Conservation (phyloP, 169 alveolate species). For the Plasmodium relictum region DNA sequence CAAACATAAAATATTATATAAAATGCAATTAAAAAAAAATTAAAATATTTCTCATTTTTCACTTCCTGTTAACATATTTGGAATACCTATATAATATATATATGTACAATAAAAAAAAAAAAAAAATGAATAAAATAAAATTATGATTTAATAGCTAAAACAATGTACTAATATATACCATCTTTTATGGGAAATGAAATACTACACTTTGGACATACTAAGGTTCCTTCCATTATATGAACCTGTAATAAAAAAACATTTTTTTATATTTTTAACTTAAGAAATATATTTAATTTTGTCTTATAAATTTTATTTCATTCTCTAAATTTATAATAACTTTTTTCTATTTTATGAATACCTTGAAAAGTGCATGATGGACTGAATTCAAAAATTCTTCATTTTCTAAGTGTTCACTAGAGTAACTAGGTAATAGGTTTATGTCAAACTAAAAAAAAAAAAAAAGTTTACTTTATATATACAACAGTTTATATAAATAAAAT, state of each 20-base stretch:
- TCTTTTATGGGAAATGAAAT: slow-evolving; percentile 81
- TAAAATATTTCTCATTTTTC: slow-evolving; percentile 30
- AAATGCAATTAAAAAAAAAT: slow-evolving; percentile 25
- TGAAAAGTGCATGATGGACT: slow-evolving; percentile 82
- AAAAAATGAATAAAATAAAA: background rate
- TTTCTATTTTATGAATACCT: slow-evolving; percentile 72
- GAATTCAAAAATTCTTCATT: slow-evolving; percentile 80
- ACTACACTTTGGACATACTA: slow-evolving; percentile 83
- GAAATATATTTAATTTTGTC: background rate
- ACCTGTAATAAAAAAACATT: slow-evolving; percentile 67
- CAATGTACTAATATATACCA: slow-evolving; percentile 70
- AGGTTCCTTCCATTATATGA: slow-evolving; percentile 83
- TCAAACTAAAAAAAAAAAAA: slow-evolving; percentile 74
- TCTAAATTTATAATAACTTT: background rate
- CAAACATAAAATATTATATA: slow-evolving; percentile 61
- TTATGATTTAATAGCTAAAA: background rate
- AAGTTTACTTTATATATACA: background rate
- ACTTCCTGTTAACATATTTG: slow-evolving; percentile 67
- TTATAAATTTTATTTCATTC: background rate
- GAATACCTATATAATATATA: slow-evolving; percentile 33
- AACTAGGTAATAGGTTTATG: slow-evolving; percentile 78
- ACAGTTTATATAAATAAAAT: background rate
- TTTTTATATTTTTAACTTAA: background rate
- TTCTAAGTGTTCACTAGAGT: slow-evolving; percentile 78
- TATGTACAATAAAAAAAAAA: background rate